Evolutionary conservation across 306 rosid genomes (phyloP), one percentile per base, ranked within the genome.

Genomic region (Adenanthera pavonina): DNA sequence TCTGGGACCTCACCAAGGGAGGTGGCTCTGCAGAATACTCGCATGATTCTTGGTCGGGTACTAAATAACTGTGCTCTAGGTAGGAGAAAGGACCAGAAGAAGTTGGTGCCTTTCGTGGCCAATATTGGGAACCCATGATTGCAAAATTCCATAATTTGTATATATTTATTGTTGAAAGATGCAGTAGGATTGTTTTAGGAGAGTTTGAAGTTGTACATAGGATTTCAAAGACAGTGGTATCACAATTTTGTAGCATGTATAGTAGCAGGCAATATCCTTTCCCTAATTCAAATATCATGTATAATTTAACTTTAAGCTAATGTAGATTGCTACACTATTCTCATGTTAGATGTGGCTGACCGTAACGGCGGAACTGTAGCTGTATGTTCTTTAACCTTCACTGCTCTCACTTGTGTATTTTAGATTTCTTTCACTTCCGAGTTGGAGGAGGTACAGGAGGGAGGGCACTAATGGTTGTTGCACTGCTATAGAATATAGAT

Each of bases 21-120:
- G 83, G 90, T 88, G 73, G 92, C 98, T 78, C 82, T 92, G 90
- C 99, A 94, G 66, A 96, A 96, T 89, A 96, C 98, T 40, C 92
- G 98, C 10, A 86, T 93, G 44, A 91, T 92, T 78, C 94, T 96
- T 12, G 92, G 92, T n/a, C 93, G 97, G 61, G 99, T 96, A 77
- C 90, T 96, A 54, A 89, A 90, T 75, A 84, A 89, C 88, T 94
- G 98, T 70, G 87, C 93, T 15, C 75, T 96, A 52, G 99, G 98
- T 43, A 92, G 76, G 93, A 91, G 98, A 78, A 89, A 94, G 85
- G 99, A 96, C 57, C 94, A 93, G 53, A 91, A 81, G 80, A 91
- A 92, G 83, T 72, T 96, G 81, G 99, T 96, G 79, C 99, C 99
- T 52, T 96, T 92, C 35, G 98, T 96, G 75, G 81, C 89, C 57